Base-by-base conservation (phyloP, 371 early-diverging fungal species). In the Neoconidiobolus thromboides region DNA sequence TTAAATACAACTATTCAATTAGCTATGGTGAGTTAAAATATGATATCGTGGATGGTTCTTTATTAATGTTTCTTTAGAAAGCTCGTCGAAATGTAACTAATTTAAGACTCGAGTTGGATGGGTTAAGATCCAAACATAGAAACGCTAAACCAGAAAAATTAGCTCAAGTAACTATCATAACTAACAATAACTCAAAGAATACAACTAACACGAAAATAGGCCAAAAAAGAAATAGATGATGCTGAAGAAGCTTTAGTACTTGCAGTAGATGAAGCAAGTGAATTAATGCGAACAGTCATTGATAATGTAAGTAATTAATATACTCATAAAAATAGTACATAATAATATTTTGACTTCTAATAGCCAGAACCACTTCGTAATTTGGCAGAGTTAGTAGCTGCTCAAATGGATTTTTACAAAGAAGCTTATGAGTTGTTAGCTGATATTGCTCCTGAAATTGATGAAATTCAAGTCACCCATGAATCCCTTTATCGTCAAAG, bases 201-300 rank as follows among this genome's bases (percentile, higher is more conserved):
- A 26, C 26, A 26, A 26, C 26, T 26, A 26, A 26, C 26, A 26
- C 38, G 2, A 10, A n/a, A 42, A 15, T 60, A 61, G 58, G 15
- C 55, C 37, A 79, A 87, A 37, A 67, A 76, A 9, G 89, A 93
- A 62, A 85, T 92, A 12, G 89, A 91, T 65, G 74, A 80, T 43
- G 87, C 91, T 5, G 93, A 95, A 69, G 94, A 93, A 70, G 79
- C 85, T 60, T 91, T 95, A 76, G 89, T 92, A 4, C 82, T 81
- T 7, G 87, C 85, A 1, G 85, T 95, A 6, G 93, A 92, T 63
- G 89, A 93, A 64, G 87, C 92, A 2, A 91, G 87, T 65, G 77
- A 76, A 15, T 72, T 87, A 63, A 95, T 95, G 96, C 87, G 86
- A 66, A 67, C 81, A 9, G 85, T 87, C n/a, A 78, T 93, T 48